phyloP scores from a whole-genome alignment of 768 basidiomycete species.

The Macrolepiota albuminosa region DNA sequence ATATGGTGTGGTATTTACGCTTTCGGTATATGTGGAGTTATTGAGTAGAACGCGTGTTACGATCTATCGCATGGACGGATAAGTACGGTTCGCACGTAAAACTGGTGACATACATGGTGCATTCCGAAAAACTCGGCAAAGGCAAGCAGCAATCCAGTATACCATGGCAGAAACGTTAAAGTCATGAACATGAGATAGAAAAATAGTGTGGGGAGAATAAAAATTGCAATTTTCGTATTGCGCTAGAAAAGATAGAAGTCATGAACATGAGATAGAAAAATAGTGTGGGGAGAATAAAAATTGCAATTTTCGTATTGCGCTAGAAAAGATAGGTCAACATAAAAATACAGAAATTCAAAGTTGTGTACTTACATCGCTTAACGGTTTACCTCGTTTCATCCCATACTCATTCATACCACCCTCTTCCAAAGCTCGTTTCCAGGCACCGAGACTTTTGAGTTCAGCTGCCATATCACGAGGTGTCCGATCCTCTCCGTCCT shows the following conservation, averaged over 20 bases:
- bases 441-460: conserved; percentile 86
- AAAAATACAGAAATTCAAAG: background rate
- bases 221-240: too few species aligned
- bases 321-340: conserved; percentile 21
- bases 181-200: conserved; percentile 84
- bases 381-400: conserved; percentile 53
- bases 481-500: conserved; percentile 82
- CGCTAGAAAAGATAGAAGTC: too few species aligned
- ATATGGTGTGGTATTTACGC: conserved; percentile 84
- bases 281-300: conserved; percentile 73
- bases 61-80: conserved; percentile 37
- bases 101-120: conserved; percentile 74
- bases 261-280: conserved; percentile 82
- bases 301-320: conserved; percentile 78
- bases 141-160: conserved; percentile 79
- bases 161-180: conserved; percentile 82
- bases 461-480: conserved; percentile 94
- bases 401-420: conserved; percentile 81
- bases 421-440: conserved; percentile 85
- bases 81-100: conserved; percentile 8
- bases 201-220: conserved; percentile 71
- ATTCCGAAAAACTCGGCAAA: conserved; percentile 86
- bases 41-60: conserved; percentile 85
- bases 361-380: conserved; percentile 55
- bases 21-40: conserved; percentile 76